Base-by-base conservation (phyloP, 2,329 filamentous ascomycete species). In the Colletotrichum costaricense region DNA sequence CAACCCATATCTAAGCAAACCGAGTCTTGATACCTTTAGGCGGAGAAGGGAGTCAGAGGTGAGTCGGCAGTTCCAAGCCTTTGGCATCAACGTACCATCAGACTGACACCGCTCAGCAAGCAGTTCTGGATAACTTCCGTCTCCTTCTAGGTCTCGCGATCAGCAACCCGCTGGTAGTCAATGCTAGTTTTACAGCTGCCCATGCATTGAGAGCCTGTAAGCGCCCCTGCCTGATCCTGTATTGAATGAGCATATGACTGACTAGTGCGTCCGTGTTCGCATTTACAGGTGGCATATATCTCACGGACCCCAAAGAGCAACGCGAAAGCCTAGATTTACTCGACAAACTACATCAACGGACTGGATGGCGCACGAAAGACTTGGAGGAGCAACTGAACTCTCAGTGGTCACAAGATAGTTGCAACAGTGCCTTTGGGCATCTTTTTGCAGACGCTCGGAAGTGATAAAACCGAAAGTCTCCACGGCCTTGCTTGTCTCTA, bases 1-100 rank as follows among this genome's bases (percentile, higher is more conserved):
- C 57, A 80, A 86, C 54, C 84, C 84, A 0, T 74, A 76, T 4
- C 58, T 77, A 1, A 79, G 77, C 58, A 76, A 74, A 22, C 77
- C 78, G 1, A 75, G 78, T 11, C 75, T 79, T 2, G 75, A 77
- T 2, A 76, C 78, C 1, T 78, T 79, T 35, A 67, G 75, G 1
- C 42, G 54, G 16, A 75, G 78, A 42, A 67, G 69, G 9, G 33
- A 71, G 2, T 75, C 77, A 2, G 77, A 79, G 46, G 78, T 76
- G 65, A 11, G 30, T 30, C 30, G 30, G 30, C 2, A 46, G 72
- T 55, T 30, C 2, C 4, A 3, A 2, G 2, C 16, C 19, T 9
- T 5, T 42, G 19, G 22, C 33, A 12, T 38, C 58, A 12, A 9
- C 11, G 22, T n/a, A 30, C 16, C n/a, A 19, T 2, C 46, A 38